Evolutionary conservation across 257 asterid genomes (phyloP).

Genomic region (Solanum bulbocastanum): DNA sequence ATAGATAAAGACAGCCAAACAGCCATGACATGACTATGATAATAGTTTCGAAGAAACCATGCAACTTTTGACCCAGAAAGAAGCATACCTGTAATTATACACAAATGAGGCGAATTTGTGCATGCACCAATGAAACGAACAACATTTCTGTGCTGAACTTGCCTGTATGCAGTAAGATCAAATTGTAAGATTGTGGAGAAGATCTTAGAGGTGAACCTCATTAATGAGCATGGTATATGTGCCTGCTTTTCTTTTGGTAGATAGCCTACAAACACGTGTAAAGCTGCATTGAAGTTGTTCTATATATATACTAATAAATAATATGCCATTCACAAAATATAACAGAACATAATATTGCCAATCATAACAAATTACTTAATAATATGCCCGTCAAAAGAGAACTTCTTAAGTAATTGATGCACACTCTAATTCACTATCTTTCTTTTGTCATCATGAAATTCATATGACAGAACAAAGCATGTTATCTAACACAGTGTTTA

Average conservation of each 20-base stretch:
- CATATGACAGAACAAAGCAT: not conserved
- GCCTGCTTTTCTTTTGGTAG: not conserved
- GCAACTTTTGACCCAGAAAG: not conserved
- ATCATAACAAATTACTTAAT: not conserved
- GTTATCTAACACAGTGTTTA: not conserved
- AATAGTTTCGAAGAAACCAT: not conserved
- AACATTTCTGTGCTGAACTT: conserved; percentile 70
- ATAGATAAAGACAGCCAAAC: not conserved
- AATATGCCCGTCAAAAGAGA: not conserved
- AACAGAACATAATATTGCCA: not conserved
- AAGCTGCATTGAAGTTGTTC: not conserved
- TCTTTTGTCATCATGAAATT: not conserved
- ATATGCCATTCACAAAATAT: not conserved
- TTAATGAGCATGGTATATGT: not conserved
- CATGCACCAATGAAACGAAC: conserved; percentile 87
- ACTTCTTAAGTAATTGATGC: not conserved
- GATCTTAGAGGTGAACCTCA: not conserved
- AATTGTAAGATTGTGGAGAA: not conserved
- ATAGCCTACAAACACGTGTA: not conserved
- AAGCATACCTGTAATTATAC: conserved; percentile 73
- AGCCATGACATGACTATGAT: not conserved
- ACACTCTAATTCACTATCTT: not conserved
- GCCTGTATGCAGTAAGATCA: conserved; percentile 37
- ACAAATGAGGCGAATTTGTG: conserved; percentile 62
- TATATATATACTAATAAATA: not conserved